These are phyloP conservation scores for Tubosaeta sp. DNA, from an alignment of 768 basidiomycete genomes.

Conservation along the genomic window DNA sequence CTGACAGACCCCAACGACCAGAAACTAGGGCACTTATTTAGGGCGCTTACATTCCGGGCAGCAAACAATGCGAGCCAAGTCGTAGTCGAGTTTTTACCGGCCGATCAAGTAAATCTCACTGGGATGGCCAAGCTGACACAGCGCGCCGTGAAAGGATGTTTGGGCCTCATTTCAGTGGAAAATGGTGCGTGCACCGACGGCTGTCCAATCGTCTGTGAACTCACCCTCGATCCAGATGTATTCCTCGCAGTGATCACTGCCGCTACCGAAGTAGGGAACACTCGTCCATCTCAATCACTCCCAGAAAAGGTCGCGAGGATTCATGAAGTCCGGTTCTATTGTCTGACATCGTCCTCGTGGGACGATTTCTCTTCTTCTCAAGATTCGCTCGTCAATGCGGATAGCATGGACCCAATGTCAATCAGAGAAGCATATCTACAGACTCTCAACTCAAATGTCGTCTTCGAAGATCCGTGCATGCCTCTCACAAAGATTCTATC, in stretches of 20 bases:
- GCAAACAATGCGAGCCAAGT: constrained; percentile 52
- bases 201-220: constrained; percentile 1
- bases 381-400: constrained; percentile 55
- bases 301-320: constrained; percentile 77
- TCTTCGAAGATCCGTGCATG: constrained; percentile 86
- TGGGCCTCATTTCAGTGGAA: constrained; percentile 74
- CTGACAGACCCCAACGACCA: constrained; percentile 69
- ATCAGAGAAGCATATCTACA: constrained; percentile 45
- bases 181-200: constrained; percentile 44
- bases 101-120: constrained; percentile 64
- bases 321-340: constrained; percentile 86
- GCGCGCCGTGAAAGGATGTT: constrained; percentile 73
- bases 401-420: constrained; percentile 44
- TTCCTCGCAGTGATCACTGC: constrained; percentile 82
- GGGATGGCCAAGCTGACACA: constrained; percentile 64
- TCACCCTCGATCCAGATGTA: constrained; percentile 48
- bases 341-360: constrained; percentile 78
- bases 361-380: constrained; percentile 61
- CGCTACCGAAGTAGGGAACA: constrained; percentile 71
- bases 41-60: constrained; percentile 70
- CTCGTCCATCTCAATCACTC: constrained; percentile 50
- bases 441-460: constrained; percentile 37
- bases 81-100: constrained; percentile 81
- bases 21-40: constrained; percentile 50
- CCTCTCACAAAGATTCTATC: constrained; percentile 89